Evolutionary conservation across 2,329 filamentous ascomycete species (phyloP).

Genomic region (Neocatenulostroma microsporum): DNA sequence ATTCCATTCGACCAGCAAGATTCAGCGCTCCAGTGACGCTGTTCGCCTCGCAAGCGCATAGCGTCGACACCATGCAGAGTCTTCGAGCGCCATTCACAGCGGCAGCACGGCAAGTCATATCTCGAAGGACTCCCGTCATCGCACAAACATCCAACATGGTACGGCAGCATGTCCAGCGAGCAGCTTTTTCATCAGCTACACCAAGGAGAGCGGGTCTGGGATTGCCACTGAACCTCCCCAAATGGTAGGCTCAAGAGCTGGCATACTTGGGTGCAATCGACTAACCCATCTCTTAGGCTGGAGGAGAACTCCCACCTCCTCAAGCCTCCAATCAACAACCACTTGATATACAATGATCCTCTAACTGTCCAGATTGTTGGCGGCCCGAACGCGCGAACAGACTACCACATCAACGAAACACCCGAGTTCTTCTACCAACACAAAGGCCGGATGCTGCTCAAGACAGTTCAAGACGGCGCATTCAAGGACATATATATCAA

Average conservation of each 20-base stretch:
- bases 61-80: conserved; percentile 3
- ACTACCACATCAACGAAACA: conserved; percentile 97
- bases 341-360: conserved; percentile 83
- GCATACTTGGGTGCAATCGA: neutral
- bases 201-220: conserved; percentile 10
- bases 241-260: conserved; percentile 29
- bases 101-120: conserved; percentile 3
- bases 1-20: too few relatives aligned
- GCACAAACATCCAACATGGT: conserved; percentile 2
- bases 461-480: conserved; percentile 61
- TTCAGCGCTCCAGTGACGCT: too few relatives aligned
- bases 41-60: too few relatives aligned
- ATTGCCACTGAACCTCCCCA: conserved; percentile 38
- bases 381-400: conserved; percentile 88
- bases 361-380: conserved; percentile 91
- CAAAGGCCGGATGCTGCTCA: conserved; percentile 86
- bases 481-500: conserved; percentile 84
- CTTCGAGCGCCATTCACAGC: conserved; percentile 8
- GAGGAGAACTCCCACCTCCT: conserved; percentile 85
- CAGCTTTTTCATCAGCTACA: conserved; percentile 5
- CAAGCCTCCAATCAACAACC: conserved; percentile 92
- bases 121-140: conserved; percentile 1
- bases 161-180: conserved; percentile 6
- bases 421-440: conserved; percentile 98
- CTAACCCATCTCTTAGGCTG: conserved; percentile 53